phyloP scores from a whole-genome alignment of 352 stramenopile species.

The Phytophthora macrochlamydospora region DNA sequence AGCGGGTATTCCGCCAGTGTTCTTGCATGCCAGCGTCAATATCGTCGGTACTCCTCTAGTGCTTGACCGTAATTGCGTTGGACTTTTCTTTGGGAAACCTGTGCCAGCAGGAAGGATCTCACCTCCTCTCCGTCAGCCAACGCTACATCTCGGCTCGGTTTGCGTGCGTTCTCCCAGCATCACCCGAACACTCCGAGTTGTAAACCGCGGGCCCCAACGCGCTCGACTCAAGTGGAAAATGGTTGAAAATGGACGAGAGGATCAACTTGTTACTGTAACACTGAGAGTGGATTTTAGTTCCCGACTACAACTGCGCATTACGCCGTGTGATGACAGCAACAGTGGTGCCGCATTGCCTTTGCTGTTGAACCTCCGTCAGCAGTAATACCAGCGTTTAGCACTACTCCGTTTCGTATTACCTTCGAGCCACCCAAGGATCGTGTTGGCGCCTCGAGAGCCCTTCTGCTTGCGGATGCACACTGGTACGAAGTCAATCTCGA shows the following conservation, averaged over 20 bases:
- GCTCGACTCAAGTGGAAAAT: constrained; percentile 68
- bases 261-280: constrained; percentile 61
- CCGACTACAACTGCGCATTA: constrained; percentile 51
- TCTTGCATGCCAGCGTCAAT: constrained; percentile 58
- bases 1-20: constrained; percentile 50
- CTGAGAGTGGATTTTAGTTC: constrained; percentile 60
- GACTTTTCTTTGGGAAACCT: constrained; percentile 44
- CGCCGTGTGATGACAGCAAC: constrained; percentile 30
- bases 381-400: constrained; percentile 32
- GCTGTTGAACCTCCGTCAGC: constrained; percentile 39
- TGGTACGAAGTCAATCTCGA: constrained; percentile 49
- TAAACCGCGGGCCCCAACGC: constrained; percentile 68
- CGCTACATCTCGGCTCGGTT: constrained; percentile 52
- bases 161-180: constrained; percentile 46
- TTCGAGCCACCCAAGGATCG: constrained; percentile 36
- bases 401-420: constrained; percentile 54
- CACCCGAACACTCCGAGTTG: constrained; percentile 59
- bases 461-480: constrained; percentile 70
- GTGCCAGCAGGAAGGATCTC: constrained; percentile 8
- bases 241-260: constrained; percentile 46
- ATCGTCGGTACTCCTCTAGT: constrained; percentile 63
- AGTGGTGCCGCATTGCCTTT: constrained; percentile 34
- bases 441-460: constrained; percentile 27
- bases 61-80: constrained; percentile 72
- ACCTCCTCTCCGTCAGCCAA: constrained; percentile 27